Evolutionary conservation across 139 green algal species (phyloP).

Genomic region (Desmodesmus armatus): DNA sequence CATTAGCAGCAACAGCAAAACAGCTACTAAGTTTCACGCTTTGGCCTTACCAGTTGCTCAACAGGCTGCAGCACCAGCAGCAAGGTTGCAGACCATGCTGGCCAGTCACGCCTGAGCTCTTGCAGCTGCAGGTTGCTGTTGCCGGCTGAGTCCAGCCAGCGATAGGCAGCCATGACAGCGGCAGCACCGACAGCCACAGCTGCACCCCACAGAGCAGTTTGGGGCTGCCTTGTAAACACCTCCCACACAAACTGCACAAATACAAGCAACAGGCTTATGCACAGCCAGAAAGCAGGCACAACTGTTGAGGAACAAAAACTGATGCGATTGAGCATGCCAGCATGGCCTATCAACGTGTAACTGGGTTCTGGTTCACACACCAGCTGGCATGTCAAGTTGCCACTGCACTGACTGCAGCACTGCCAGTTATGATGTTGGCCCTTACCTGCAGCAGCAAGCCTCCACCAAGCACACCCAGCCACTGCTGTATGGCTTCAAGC

Average conservation of each 20-base stretch:
- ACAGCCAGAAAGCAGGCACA: no score
- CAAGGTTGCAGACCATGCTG: conserved; percentile 64
- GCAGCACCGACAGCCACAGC: conserved; percentile 17
- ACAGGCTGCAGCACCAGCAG: conserved; percentile 70
- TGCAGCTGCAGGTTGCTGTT: neutral
- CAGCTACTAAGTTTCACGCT: no score
- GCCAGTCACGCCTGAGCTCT: conserved; percentile 38
- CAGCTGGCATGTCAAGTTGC: no score
- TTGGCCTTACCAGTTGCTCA: conserved; percentile 57
- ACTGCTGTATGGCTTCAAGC: conserved; percentile 22
- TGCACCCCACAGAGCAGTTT: no score
- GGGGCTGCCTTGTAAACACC: no score
- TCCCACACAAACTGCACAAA: no score
- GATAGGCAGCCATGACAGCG: neutral
- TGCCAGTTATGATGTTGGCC: neutral
- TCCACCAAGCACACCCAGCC: conserved; percentile 19
- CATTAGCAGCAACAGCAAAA: no score
- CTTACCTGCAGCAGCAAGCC: conserved; percentile 37
- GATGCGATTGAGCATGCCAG: no score
- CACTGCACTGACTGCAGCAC: neutral
- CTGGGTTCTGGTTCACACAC: no score
- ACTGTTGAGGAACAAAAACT: no score
- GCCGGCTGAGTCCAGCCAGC: neutral
- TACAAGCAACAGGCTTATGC: no score
- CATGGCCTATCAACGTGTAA: no score